Percentiles rank a stretch among this genome's conserved stretches.
Conservation (phyloP, 225 moss, liverwort and hornwort species). For the Polytrichum formosum region DNA sequence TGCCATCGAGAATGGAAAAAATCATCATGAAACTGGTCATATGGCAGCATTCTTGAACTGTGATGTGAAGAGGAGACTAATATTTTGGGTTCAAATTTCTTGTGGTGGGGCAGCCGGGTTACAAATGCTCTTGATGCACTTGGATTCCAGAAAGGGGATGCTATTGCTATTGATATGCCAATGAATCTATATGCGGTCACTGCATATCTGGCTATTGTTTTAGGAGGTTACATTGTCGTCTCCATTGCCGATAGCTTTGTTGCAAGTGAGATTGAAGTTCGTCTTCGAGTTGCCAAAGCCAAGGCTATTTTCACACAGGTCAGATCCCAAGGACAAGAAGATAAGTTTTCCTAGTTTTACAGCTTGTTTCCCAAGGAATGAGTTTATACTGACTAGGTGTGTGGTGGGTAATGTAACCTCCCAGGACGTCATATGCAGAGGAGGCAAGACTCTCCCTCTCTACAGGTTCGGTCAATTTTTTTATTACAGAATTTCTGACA, state of each 20-base stretch:
- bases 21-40: no score
- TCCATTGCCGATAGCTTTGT: slow-evolving; percentile 94
- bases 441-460: slow-evolving; percentile 71
- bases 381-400: neutral
- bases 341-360: no score
- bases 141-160: slow-evolving; percentile 68
- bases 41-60: neutral
- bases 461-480: slow-evolving; percentile 53
- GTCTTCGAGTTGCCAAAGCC: slow-evolving; percentile 71
- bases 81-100: neutral
- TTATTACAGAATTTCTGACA: no score
- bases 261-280: slow-evolving; percentile 66
- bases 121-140: slow-evolving; percentile 62
- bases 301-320: slow-evolving; percentile 96
- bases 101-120: slow-evolving; percentile 22
- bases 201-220: slow-evolving; percentile 80
- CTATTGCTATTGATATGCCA: slow-evolving; percentile 87
- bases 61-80: neutral
- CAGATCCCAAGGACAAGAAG: neutral
- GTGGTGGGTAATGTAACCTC: neutral
- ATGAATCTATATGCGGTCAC: slow-evolving; percentile 81
- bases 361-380: no score
- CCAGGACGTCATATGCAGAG: slow-evolving; percentile 75
- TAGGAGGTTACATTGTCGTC: slow-evolving; percentile 78
- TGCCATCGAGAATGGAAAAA: no score